These are phyloP conservation scores for Pseudogymnoascus sp. DNA, from an alignment of 2,329 filamentous ascomycete species.

Conservation along the genomic window DNA sequence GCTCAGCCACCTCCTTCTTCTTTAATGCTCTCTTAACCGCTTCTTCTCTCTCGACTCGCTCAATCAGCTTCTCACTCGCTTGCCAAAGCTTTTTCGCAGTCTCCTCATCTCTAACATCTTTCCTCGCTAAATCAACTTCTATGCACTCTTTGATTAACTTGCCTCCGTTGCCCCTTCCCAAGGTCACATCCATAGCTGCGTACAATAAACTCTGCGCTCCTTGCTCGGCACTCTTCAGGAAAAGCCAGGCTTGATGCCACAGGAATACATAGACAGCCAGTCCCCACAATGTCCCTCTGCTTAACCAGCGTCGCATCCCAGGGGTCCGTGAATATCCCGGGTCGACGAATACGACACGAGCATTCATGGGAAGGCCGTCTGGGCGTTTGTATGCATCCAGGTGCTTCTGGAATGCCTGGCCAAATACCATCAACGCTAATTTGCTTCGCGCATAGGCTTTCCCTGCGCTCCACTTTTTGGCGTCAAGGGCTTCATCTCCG, in stretches of 20 bases:
- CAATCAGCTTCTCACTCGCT: slow-evolving; percentile 75
- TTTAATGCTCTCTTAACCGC: slow-evolving; percentile 43
- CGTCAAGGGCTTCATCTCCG: slow-evolving; percentile 31
- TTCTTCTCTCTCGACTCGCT: slow-evolving; percentile 70
- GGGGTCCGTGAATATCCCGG: slow-evolving; percentile 79
- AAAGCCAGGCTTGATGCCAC: slow-evolving; percentile 77
- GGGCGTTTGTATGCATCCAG: slow-evolving; percentile 75
- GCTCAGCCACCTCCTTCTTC: slow-evolving; percentile 32
- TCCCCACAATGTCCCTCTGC: slow-evolving; percentile 73
- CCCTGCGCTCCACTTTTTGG: slow-evolving; percentile 45
- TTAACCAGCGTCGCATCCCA: slow-evolving; percentile 79
- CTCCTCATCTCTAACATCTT: slow-evolving; percentile 69
- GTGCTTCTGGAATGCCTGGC: slow-evolving; percentile 85
- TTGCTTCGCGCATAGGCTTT: slow-evolving; percentile 57
- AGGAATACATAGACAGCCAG: slow-evolving; percentile 66
- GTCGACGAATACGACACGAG: slow-evolving; percentile 78
- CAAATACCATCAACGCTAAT: slow-evolving; percentile 83
- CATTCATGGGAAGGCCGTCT: slow-evolving; percentile 72
- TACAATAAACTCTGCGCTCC: slow-evolving; percentile 82
- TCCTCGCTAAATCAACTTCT: slow-evolving; percentile 60
- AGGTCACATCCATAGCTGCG: slow-evolving; percentile 72
- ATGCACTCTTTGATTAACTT: slow-evolving; percentile 83
- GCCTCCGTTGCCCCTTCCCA: slow-evolving; percentile 57
- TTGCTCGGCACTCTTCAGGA: slow-evolving; percentile 75
- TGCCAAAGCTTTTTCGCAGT: slow-evolving; percentile 84